These are phyloP conservation scores for Amorphotheca resinae DNA, from an alignment of 495 filamentous ascomycete species.

Conservation along the genomic window DNA sequence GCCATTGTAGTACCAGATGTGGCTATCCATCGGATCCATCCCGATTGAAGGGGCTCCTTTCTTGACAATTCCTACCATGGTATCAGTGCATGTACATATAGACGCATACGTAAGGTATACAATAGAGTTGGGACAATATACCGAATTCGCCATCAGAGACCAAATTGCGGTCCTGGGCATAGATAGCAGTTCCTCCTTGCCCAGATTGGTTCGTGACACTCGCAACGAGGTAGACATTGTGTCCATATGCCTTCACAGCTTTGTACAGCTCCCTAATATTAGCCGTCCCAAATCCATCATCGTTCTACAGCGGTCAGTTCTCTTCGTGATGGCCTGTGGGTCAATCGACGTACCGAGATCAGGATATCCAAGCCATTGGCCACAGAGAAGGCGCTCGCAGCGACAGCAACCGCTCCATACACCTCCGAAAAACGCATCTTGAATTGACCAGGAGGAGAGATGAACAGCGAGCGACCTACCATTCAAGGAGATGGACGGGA, in stretches of 20 bases:
- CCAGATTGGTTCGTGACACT: constrained; percentile 19
- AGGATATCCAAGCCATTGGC: too few relatives aligned
- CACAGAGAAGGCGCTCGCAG: too few relatives aligned
- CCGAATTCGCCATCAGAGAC: constrained; percentile 14
- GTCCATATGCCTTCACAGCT: constrained; percentile 24
- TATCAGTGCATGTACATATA: not conserved
- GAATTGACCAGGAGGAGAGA: too few relatives aligned
- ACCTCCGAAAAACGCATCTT: too few relatives aligned
- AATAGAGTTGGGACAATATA: not conserved
- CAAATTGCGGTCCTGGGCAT: constrained; percentile 22
- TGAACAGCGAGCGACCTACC: too few relatives aligned
- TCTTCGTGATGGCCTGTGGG: too few relatives aligned
- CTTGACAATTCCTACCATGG: constrained; percentile 23
- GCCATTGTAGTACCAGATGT: constrained; percentile 38
- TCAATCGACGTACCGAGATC: too few relatives aligned
- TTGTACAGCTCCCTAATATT: constrained; percentile 32
- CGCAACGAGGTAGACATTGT: constrained; percentile 29
- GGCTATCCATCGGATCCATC: constrained; percentile 26
- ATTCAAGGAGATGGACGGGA: too few relatives aligned
- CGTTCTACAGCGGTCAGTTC: too few relatives aligned
- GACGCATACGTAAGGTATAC: not conserved
- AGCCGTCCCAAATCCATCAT: constrained; percentile 32
- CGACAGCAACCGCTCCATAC: too few relatives aligned
- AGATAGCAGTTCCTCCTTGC: constrained; percentile 20
- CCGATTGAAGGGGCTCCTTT: constrained; percentile 19